Evolutionary conservation across 345 rosid genomes (phyloP).

Genomic region (Garcia nutans): DNA sequence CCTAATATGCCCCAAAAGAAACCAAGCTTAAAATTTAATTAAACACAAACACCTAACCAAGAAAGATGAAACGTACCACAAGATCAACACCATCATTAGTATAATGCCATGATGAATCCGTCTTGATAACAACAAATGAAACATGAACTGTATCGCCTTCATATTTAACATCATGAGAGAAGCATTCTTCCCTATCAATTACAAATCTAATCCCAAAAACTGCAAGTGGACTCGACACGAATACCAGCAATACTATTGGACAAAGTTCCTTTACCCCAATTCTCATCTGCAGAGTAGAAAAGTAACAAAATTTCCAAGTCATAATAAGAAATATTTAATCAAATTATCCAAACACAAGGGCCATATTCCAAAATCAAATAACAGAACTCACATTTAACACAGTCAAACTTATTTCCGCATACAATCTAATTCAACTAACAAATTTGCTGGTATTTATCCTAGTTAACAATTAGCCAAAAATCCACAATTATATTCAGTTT

Average conservation of each 20-base stretch:
- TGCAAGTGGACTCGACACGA: conserved; percentile 26
- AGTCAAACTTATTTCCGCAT: not conserved
- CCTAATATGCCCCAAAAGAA: not conserved
- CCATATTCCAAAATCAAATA: not conserved
- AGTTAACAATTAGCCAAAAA: not conserved
- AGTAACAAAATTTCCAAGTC: not conserved
- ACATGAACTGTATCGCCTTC: conserved; percentile 59
- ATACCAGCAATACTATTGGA: conserved; percentile 33
- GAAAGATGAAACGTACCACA: conserved; percentile 44
- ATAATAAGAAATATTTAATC: not conserved
- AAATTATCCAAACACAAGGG: not conserved
- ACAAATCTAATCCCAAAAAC: conserved; percentile 56
- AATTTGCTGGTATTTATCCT: no score
- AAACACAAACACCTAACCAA: not conserved
- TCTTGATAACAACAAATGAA: conserved; percentile 63
- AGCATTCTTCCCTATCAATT: conserved; percentile 66
- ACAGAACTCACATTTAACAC: not conserved
- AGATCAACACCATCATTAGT: conserved; percentile 58
- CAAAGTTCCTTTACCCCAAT: conserved; percentile 24
- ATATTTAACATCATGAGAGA: conserved; percentile 59
- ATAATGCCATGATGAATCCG: conserved; percentile 54
- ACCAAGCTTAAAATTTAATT: not conserved
- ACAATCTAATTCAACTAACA: not conserved
- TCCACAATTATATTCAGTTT: not conserved
- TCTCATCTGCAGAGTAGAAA: conserved; percentile 40